Evolutionary conservation across 2,329 filamentous ascomycete genomes (phyloP).

Genomic region (Cyphellophora attinorum): DNA sequence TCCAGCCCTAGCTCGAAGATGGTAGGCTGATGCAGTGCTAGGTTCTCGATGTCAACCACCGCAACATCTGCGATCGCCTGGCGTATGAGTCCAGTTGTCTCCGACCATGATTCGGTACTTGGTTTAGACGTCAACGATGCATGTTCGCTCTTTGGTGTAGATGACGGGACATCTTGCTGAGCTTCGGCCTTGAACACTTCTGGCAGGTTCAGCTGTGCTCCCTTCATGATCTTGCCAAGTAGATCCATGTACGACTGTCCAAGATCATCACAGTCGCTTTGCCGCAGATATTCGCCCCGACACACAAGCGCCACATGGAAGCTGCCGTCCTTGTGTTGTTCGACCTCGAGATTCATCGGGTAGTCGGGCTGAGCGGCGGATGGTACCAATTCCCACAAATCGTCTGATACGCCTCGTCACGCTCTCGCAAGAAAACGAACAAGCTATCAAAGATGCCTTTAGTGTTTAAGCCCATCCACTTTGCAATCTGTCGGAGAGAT

Average conservation of each 20-base stretch:
- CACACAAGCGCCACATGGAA: constrained; percentile 53
- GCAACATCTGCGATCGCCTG: constrained; percentile 56
- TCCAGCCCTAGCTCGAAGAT: constrained; percentile 80
- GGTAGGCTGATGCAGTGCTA: constrained; percentile 48
- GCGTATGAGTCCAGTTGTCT: constrained; percentile 44
- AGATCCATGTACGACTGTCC: constrained; percentile 29
- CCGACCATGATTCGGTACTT: constrained; percentile 50
- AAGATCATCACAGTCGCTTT: constrained; percentile 27
- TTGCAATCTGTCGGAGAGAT: constrained; percentile 67
- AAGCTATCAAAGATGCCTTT: constrained; percentile 66
- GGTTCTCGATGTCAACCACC: constrained; percentile 37
- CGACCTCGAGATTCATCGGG: constrained; percentile 67
- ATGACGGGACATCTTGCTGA: neutral
- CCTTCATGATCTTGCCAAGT: constrained; percentile 5
- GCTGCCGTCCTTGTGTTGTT: constrained; percentile 37
- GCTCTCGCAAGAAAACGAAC: constrained; percentile 66
- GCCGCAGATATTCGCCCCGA: constrained; percentile 35
- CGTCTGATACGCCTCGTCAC: constrained; percentile 15
- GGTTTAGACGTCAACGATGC: neutral
- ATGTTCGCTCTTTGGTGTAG: neutral
- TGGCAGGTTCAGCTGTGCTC: constrained; percentile 1
- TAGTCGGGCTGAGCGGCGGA: constrained; percentile 52
- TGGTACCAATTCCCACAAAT: constrained; percentile 48
- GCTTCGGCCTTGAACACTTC: constrained; percentile 5
- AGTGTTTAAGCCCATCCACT: constrained; percentile 56